These are phyloP conservation scores for Asterionellopsis glacialis DNA, from an alignment of 108 stramenopile species.

Conservation along the genomic window DNA sequence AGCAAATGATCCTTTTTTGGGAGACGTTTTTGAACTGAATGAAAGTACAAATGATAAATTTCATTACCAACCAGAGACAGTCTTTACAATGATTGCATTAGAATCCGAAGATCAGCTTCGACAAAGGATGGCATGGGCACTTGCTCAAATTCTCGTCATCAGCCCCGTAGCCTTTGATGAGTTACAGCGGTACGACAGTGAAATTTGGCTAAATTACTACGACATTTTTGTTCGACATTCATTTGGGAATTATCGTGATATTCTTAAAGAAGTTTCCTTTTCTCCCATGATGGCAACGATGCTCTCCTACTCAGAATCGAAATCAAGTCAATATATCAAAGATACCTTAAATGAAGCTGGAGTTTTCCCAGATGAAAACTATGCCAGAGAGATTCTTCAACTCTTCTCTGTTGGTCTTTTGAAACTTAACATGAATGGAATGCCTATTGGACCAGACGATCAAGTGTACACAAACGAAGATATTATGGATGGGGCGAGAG, in stretches of 20 bases:
- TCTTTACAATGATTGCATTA: conserved; percentile 58
- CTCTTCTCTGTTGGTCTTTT: conserved; percentile 47
- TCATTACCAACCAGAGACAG: conserved; percentile 23
- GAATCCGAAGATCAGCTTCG: conserved; percentile 66
- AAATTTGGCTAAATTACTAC: conserved; percentile 5
- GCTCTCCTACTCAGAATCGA: conserved; percentile 41
- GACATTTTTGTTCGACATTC: conserved; percentile 33
- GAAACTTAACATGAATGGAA: conserved; percentile 43
- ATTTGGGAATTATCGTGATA: conserved; percentile 12
- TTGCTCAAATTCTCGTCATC: conserved; percentile 62
- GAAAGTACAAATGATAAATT: not conserved
- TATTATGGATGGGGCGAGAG: conserved; percentile 38
- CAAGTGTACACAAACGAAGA: conserved; percentile 38
- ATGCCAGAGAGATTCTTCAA: conserved; percentile 49
- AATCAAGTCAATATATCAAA: conserved; percentile 30
- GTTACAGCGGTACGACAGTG: too few relatives aligned
- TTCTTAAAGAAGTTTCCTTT: conserved; percentile 40
- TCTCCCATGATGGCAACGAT: conserved; percentile 66
- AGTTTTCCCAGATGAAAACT: conserved; percentile 60
- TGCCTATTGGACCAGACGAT: conserved; percentile 14
- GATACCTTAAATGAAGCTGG: conserved; percentile 1
- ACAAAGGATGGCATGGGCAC: conserved; percentile 69
- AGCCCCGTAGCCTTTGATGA: not conserved
- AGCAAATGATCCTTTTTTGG: conserved; percentile 7
- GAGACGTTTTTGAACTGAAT: not conserved